Evolutionary conservation across 2,329 filamentous ascomycete species (phyloP), one percentile per base, ranked within the genome.

Genomic region (Rhynchosporium secalis): DNA sequence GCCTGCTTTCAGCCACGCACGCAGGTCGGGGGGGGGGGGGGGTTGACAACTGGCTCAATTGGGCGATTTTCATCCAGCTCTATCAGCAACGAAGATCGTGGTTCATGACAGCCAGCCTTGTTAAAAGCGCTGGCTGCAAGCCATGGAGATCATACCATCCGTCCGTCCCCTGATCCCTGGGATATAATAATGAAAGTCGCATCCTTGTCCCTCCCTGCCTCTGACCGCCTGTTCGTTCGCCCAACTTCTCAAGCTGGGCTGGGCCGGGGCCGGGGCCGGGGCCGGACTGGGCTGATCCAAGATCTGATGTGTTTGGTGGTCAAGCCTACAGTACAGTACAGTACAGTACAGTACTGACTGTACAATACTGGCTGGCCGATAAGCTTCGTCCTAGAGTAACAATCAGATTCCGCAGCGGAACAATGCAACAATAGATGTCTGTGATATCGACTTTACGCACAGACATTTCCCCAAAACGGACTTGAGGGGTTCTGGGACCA

Each of bases 221-320:
- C 67, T 71, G 72, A 74, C 72, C 72, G 72, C 72, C 70, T 72
- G 72, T 74, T 73, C 70, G 64, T 68, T 60, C 64, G 56, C 64
- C 56, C 59, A 41, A 60, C 20, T 20, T 5, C 33, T 2, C 33
- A 36, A 36, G 33, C n/a, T n/a, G n/a, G n/a, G n/a, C n/a, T n/a
- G n/a, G n/a, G n/a, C n/a, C n/a, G n/a, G n/a, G n/a, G n/a, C n/a
- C n/a, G n/a, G n/a, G n/a, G n/a, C n/a, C n/a, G n/a, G n/a, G n/a
- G n/a, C n/a, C n/a, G n/a, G n/a, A n/a, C 33, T 36, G 33, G 33
- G 33, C 9, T 36, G 33, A 65, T 68, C 66, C 64, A 68, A 67
- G 64, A 69, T 70, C 66, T 67, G 64, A 67, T 64, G 62, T 63
- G 64, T 69, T 66, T 66, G 66, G 62, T 59, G 40, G 38, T 61